phyloP scores from a whole-genome alignment of 805 yeast genomes.

The Scheffersomyces ergatensis region DNA sequence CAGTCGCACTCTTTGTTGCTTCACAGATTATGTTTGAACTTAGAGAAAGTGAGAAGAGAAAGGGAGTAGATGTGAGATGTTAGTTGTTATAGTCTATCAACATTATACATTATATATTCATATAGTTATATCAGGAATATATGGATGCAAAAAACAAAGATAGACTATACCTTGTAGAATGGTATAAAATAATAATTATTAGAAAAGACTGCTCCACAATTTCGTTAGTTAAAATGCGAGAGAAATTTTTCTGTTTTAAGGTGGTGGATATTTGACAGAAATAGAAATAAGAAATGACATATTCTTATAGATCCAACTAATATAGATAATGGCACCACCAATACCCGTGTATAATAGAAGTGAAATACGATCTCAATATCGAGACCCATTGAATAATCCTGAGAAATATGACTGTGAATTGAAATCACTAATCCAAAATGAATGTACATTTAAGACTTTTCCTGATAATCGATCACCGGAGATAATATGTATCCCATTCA shows the following conservation, averaged over 20 bases:
- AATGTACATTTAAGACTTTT: constrained; percentile 35
- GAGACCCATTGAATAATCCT: constrained; percentile 25
- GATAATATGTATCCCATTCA: constrained; percentile 43
- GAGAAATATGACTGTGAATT: constrained; percentile 31
- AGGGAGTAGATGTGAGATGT: constrained; percentile 81
- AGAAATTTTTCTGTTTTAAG: too few relatives aligned
- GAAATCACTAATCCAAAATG: constrained; percentile 36
- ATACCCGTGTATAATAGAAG: constrained; percentile 34
- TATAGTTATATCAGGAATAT: too few relatives aligned
- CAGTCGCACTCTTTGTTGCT: constrained; percentile 71
- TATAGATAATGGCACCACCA: constrained; percentile 42
- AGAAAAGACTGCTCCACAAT: too few relatives aligned
- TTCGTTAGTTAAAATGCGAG: too few relatives aligned
- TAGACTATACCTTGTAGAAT: too few relatives aligned
- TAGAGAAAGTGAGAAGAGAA: constrained; percentile 80
- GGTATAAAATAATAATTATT: too few relatives aligned
- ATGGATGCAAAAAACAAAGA: too few relatives aligned
- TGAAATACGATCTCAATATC: constrained; percentile 26
- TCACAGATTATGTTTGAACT: constrained; percentile 93
- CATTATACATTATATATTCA: too few relatives aligned
- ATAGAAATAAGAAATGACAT: too few relatives aligned
- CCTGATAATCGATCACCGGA: constrained; percentile 15
- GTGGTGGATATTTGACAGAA: too few relatives aligned
- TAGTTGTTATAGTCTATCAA: too few relatives aligned
- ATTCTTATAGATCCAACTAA: neutral